These are phyloP conservation scores for Sanghuangporus baumii DNA, from an alignment of 1,284 basidiomycete species.

Conservation along the genomic window DNA sequence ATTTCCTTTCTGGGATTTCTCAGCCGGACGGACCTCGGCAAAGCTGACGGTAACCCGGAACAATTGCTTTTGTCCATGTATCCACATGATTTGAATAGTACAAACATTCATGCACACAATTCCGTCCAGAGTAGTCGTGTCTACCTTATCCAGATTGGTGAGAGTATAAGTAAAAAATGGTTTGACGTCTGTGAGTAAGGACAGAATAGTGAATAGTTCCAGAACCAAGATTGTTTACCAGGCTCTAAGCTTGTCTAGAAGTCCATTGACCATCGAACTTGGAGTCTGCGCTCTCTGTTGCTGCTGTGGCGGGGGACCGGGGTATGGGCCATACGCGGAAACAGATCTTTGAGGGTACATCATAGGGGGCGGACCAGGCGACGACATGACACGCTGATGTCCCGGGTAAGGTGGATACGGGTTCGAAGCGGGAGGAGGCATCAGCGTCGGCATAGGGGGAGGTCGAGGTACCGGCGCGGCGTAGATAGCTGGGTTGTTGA, in stretches of 20 bases:
- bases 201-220: not conserved
- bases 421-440: not conserved
- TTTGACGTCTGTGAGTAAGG: not conserved
- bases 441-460: slow-evolving; percentile 5
- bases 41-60: not conserved
- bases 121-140: too few relatives aligned
- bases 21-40: not conserved
- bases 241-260: slow-evolving; percentile 9
- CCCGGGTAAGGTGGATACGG: not conserved
- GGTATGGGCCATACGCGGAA: slow-evolving; percentile 10
- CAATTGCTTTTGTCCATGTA: not conserved
- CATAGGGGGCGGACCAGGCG: not conserved
- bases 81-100: too few relatives aligned
- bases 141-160: too few relatives aligned
- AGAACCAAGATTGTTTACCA: not conserved
- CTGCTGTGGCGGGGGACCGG: slow-evolving; percentile 3
- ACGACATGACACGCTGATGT: not conserved
- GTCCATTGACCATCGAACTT: slow-evolving; percentile 2
- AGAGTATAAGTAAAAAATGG: too few relatives aligned
- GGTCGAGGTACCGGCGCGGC: slow-evolving; percentile 28
- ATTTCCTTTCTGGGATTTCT: not conserved
- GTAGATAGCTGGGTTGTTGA: slow-evolving; percentile 39
- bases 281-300: not conserved
- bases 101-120: too few relatives aligned
- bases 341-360: slow-evolving; percentile 9